Conservation (phyloP, 768 basidiomycete species). For the Boletus sp. region DNA sequence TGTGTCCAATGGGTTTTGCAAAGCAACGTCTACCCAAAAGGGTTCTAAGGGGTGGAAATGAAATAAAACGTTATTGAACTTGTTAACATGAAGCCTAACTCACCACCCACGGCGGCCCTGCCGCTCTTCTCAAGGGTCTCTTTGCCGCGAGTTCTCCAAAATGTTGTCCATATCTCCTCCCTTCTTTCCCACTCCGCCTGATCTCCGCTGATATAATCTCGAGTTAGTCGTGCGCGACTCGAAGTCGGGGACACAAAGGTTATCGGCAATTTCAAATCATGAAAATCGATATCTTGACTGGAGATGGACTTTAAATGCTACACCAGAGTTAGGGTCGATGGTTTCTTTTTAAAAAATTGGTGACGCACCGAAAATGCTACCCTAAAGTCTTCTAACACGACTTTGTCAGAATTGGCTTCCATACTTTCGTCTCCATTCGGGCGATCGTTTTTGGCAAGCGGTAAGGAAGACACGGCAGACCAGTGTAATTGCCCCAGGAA, state of each 20-base stretch:
- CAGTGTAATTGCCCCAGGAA: slow-evolving; percentile 72
- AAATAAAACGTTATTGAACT: neutral
- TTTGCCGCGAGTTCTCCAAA: slow-evolving; percentile 54
- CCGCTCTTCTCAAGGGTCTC: slow-evolving; percentile 52
- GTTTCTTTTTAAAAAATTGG: neutral
- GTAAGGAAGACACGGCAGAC: slow-evolving; percentile 26
- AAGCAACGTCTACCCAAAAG: slow-evolving; percentile 71
- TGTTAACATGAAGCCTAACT: slow-evolving; percentile 8
- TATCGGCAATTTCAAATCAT: slow-evolving; percentile 60
- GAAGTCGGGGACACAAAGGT: slow-evolving; percentile 58
- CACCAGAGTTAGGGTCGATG: neutral
- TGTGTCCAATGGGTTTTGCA: slow-evolving; percentile 71
- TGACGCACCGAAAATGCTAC: slow-evolving; percentile 75
- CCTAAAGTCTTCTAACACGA: slow-evolving; percentile 84
- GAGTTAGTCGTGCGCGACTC: slow-evolving; percentile 56
- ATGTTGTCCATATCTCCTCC: slow-evolving; percentile 63
- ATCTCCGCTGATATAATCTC: slow-evolving; percentile 45
- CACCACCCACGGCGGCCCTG: slow-evolving; percentile 64
- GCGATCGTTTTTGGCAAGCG: slow-evolving; percentile 14
- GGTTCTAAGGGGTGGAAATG: slow-evolving; percentile 43
- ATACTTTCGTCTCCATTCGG: slow-evolving; percentile 25
- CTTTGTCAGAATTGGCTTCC: slow-evolving; percentile 51
- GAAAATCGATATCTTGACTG: slow-evolving; percentile 37
- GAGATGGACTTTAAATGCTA: slow-evolving; percentile 74
- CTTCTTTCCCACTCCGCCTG: slow-evolving; percentile 56